These are phyloP conservation scores for Cytospora piceae DNA, from an alignment of 2,329 filamentous ascomycete species.

Conservation along the genomic window DNA sequence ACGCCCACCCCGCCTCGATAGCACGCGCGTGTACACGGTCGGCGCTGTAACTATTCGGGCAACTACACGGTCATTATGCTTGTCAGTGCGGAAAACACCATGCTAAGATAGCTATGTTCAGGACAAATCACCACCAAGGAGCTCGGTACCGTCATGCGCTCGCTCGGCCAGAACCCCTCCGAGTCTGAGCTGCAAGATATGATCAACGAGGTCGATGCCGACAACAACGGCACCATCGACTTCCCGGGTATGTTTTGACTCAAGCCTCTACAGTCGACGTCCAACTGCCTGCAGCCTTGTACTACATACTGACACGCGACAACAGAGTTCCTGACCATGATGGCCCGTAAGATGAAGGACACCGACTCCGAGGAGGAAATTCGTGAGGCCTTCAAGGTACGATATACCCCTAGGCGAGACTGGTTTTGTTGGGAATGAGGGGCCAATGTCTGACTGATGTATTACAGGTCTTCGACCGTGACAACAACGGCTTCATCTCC, in stretches of 20 bases:
- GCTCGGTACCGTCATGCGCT: slow-evolving; percentile 88
- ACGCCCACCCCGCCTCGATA: slow-evolving; percentile 18
- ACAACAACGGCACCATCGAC: slow-evolving; percentile 92
- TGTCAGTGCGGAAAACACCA: slow-evolving; percentile 4
- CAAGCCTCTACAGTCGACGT: background rate
- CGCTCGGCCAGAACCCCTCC: slow-evolving; percentile 85
- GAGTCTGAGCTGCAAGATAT: slow-evolving; percentile 91
- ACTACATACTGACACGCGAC: slow-evolving; percentile 20
- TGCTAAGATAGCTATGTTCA: slow-evolving; percentile 44
- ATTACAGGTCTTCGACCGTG: slow-evolving; percentile 74
- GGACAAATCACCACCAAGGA: slow-evolving; percentile 93
- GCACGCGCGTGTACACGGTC: slow-evolving; percentile 15
- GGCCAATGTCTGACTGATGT: slow-evolving; percentile 31
- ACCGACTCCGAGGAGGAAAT: slow-evolving; percentile 92
- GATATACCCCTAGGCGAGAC: slow-evolving; percentile 20
- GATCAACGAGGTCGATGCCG: slow-evolving; percentile 92
- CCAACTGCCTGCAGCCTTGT: slow-evolving; percentile 1
- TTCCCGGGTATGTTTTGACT: slow-evolving; percentile 70
- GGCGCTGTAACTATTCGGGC: background rate
- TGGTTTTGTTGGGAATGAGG: background rate
- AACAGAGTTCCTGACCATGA: slow-evolving; percentile 87
- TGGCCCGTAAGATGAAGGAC: slow-evolving; percentile 94
- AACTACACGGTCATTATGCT: background rate
- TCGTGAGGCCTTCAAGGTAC: slow-evolving; percentile 83
- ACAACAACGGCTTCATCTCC: slow-evolving; percentile 91